Conservation (phyloP, 2,329 filamentous ascomycete genomes). For the Phaeosphaeriaceae sp. region DNA sequence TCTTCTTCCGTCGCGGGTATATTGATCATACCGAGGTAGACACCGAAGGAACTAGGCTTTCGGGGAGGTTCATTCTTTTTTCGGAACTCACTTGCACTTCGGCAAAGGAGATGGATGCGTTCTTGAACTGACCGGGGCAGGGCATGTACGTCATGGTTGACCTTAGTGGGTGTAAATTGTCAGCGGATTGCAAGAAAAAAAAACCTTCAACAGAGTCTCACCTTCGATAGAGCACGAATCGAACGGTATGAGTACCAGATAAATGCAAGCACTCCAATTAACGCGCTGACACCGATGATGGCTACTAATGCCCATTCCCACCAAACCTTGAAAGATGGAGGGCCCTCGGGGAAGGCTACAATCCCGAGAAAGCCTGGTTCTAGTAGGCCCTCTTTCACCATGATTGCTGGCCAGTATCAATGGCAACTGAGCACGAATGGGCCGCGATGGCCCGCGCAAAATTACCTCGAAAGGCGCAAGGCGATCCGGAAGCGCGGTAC, state of each 20-base stretch:
- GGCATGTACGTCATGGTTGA: conserved; percentile 13
- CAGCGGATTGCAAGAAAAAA: background rate
- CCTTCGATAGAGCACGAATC: conserved; percentile 26
- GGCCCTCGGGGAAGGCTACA: conserved; percentile 33
- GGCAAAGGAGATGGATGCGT: conserved; percentile 34
- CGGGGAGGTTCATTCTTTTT: conserved; percentile 23
- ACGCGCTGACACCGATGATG: conserved; percentile 38
- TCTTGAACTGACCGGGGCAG: conserved; percentile 40
- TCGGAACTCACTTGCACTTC: conserved; percentile 26
- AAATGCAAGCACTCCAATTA: conserved; percentile 34
- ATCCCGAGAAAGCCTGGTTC: conserved; percentile 36
- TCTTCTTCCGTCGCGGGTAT: conserved; percentile 36
- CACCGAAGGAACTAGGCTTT: conserved; percentile 45
- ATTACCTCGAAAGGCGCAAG: background rate
- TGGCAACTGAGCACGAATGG: background rate
- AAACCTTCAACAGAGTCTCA: no score
- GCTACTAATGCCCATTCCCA: conserved; percentile 44
- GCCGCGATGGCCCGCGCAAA: background rate
- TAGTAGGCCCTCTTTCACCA: conserved; percentile 4
- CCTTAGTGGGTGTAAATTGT: conserved; percentile 22
- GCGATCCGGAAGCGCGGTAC: background rate
- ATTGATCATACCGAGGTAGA: conserved; percentile 41
- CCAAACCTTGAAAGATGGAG: conserved; percentile 32
- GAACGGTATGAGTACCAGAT: conserved; percentile 33
- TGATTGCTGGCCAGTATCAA: background rate